Base-by-base conservation (phyloP, 78 protist genomes). In the Polysphondylium violaceum region DNA sequence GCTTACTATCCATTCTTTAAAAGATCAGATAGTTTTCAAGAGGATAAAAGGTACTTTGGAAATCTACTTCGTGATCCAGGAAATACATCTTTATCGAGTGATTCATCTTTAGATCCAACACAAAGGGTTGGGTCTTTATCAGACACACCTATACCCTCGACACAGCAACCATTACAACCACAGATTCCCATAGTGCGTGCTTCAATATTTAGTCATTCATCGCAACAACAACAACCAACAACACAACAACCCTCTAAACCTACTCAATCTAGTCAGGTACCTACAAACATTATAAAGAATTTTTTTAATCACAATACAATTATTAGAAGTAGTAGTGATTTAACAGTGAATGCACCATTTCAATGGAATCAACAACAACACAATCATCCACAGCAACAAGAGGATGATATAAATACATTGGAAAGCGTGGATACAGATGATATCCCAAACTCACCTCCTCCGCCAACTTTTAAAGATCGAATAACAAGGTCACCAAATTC, bases 21-120 rank as follows among this genome's bases (percentile, higher is more conserved):
- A 27, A 35, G 72, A 38, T 64, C 72, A 2, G 47, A 64, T 64
- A 64, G 72, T 64, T 64, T 64, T 64, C 31, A 64, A 64, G 47
- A 64, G 19, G 72, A 64, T 64, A 64, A 64, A 38, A 64, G 38
- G n/a, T 29, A 64, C 8, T 64, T 64, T 64, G 72, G 72, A 2
- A 14, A n/a, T n/a, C n/a, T n/a, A n/a, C n/a, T n/a, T n/a, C n/a
- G n/a, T n/a, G n/a, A n/a, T n/a, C n/a, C n/a, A n/a, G n/a, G n/a
- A n/a, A n/a, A n/a, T n/a, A n/a, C n/a, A n/a, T n/a, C n/a, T n/a
- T n/a, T n/a, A n/a, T n/a, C n/a, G n/a, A n/a, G n/a, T n/a, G n/a
- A n/a, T n/a, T n/a, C n/a, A n/a, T n/a, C n/a, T n/a, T n/a, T n/a
- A n/a, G n/a, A n/a, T n/a, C n/a, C n/a, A n/a, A n/a, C n/a, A n/a